phyloP scores from a whole-genome alignment of 2,329 filamentous ascomycete genomes.

The Colletotrichum sidae region DNA sequence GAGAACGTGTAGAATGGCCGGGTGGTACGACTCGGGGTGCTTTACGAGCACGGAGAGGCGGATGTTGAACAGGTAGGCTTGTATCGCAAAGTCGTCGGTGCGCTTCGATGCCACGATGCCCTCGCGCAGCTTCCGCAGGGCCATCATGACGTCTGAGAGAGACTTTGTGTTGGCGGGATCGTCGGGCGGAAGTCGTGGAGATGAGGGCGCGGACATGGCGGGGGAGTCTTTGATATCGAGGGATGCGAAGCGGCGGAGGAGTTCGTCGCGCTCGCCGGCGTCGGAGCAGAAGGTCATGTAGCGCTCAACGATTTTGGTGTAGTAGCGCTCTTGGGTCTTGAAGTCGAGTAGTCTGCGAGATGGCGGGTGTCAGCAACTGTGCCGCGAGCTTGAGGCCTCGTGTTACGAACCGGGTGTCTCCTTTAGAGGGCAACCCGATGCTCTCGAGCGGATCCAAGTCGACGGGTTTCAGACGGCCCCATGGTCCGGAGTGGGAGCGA shows the following conservation, averaged over 20 bases:
- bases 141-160: constrained; percentile 80
- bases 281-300: constrained; percentile 91
- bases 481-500: constrained; percentile 63
- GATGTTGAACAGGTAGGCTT: constrained; percentile 92
- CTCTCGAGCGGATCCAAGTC: constrained; percentile 81
- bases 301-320: constrained; percentile 85
- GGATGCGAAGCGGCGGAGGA: constrained; percentile 80
- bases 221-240: constrained; percentile 57
- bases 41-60: constrained; percentile 83
- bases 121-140: constrained; percentile 92
- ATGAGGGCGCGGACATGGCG: constrained; percentile 28
- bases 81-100: constrained; percentile 83
- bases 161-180: constrained; percentile 64
- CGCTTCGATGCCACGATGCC: constrained; percentile 84
- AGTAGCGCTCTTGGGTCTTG: constrained; percentile 87
- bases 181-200: constrained; percentile 35
- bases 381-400: background rate
- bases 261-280: constrained; percentile 75
- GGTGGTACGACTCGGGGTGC: constrained; percentile 90
- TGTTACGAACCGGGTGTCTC: constrained; percentile 78
- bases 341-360: constrained; percentile 72
- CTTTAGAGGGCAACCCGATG: constrained; percentile 90
- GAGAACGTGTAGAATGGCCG: constrained; percentile 84
- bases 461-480: constrained; percentile 79
- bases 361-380: constrained; percentile 28